Conservation (phyloP, 2,329 filamentous ascomycete species). For the Monosporascus ibericus region DNA sequence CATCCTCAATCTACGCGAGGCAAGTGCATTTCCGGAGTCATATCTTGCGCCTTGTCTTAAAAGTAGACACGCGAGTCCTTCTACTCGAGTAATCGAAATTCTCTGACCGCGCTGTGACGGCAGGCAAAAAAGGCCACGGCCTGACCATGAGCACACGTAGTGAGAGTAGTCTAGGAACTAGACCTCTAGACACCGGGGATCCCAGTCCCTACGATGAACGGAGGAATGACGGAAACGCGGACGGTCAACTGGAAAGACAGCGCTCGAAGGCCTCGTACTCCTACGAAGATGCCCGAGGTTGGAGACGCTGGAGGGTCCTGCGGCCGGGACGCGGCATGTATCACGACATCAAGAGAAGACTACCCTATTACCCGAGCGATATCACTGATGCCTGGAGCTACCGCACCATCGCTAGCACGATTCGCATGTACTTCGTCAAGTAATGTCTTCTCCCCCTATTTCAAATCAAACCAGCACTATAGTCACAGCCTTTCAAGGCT, state of each 20-base stretch:
- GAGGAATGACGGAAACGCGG: background rate
- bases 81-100: too few relatives aligned
- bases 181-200: too few relatives aligned
- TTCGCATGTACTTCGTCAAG: constrained; percentile 56
- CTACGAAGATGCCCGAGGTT: constrained; percentile 31
- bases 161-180: too few relatives aligned
- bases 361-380: constrained; percentile 46
- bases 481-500: too few relatives aligned
- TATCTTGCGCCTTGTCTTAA: too few relatives aligned
- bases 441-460: constrained; percentile 12
- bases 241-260: too few relatives aligned
- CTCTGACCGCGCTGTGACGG: too few relatives aligned
- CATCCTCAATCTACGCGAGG: too few relatives aligned
- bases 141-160: too few relatives aligned
- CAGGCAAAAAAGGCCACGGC: too few relatives aligned
- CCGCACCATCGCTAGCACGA: constrained; percentile 45
- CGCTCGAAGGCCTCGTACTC: constrained; percentile 12
- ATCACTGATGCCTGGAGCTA: constrained; percentile 48
- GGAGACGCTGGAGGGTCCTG: constrained; percentile 33
- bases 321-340: constrained; percentile 46
- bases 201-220: background rate
- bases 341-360: constrained; percentile 36
- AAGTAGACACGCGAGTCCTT: too few relatives aligned
- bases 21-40: too few relatives aligned
- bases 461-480: background rate